Evolutionary conservation across 164 flowering plant genomes (phyloP).

Genomic region (Stephania cephalantha): DNA sequence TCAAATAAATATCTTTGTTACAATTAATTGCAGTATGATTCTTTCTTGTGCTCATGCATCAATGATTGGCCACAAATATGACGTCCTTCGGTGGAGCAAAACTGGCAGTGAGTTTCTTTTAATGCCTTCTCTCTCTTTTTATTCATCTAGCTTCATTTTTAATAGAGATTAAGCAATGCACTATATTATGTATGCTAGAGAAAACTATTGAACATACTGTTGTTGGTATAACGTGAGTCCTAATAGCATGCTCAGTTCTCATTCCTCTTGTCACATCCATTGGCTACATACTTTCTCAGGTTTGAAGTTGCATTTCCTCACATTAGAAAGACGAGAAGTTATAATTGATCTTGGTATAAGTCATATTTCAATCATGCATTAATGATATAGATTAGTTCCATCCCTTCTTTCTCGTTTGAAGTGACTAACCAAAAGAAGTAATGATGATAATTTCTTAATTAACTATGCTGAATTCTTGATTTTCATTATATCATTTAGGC

Average conservation of each 20-base stretch:
- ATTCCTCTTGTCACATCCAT: constrained; percentile 81
- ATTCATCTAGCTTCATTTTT: not conserved
- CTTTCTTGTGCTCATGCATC: constrained; percentile 58
- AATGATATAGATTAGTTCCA: too few species aligned
- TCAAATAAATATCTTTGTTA: too few species aligned
- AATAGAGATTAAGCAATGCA: not conserved
- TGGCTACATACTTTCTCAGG: constrained; percentile 72
- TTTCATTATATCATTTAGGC: too few species aligned
- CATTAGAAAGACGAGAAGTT: too few species aligned
- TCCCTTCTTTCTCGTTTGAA: too few species aligned
- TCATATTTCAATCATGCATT: too few species aligned
- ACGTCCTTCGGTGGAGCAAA: constrained; percentile 97
- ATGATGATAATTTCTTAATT: too few species aligned
- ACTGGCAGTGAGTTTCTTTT: constrained; percentile 65
- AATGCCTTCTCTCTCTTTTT: not conserved
- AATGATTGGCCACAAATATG: constrained; percentile 93
- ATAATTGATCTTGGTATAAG: too few species aligned
- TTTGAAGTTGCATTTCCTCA: constrained; percentile 4
- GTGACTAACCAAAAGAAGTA: too few species aligned
- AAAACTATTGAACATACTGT: constrained; percentile 98
- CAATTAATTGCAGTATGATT: not conserved
- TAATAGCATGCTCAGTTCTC: constrained; percentile 74
- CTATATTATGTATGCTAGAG: constrained; percentile 33
- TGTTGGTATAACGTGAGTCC: constrained; percentile 93
- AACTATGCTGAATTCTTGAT: too few species aligned